These are phyloP conservation scores for Punctularia strigosozonata DNA, from an alignment of 768 basidiomycete species.

Conservation along the genomic window DNA sequence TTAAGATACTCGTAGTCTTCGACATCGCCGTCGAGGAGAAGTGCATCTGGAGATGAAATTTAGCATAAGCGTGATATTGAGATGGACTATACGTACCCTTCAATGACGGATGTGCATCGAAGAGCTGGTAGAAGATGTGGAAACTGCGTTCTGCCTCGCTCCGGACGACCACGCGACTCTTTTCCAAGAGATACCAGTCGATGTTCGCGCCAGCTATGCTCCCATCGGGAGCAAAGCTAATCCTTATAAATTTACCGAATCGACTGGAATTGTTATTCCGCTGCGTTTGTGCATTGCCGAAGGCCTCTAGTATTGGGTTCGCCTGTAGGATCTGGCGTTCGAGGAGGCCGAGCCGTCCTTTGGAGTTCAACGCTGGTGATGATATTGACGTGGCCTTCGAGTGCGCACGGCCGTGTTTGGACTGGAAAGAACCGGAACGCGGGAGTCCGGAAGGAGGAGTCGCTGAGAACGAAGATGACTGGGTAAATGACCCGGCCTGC, in stretches of 20 bases:
- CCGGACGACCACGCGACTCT: constrained; percentile 85
- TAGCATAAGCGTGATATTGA: constrained; percentile 4
- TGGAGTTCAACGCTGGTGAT: constrained; percentile 42
- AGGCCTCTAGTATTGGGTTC: constrained; percentile 94
- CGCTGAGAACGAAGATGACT: not conserved
- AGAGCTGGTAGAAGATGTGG: constrained; percentile 93
- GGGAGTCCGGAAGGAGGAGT: constrained; percentile 33
- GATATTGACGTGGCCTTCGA: too few relatives aligned
- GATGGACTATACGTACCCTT: constrained; percentile 38
- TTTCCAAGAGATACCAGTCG: constrained; percentile 98
- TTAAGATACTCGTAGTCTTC: constrained; percentile 88
- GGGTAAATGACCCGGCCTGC: not conserved
- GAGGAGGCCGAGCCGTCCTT: constrained; percentile 73
- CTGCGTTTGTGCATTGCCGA: constrained; percentile 97
- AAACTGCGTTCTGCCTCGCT: constrained; percentile 87
- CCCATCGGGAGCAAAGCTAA: constrained; percentile 85
- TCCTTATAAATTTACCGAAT: constrained; percentile 96
- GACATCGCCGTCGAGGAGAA: constrained; percentile 63
- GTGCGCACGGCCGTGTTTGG: not conserved
- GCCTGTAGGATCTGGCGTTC: constrained; percentile 96
- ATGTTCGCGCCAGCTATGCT: constrained; percentile 97
- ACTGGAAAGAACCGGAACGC: constrained; percentile 45
- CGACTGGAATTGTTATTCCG: constrained; percentile 98
- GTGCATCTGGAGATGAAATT: constrained; percentile 34
- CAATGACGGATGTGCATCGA: constrained; percentile 62